A percentile compares a stretch with the other conserved stretches of the same genome.
Conservation (phyloP, 2,329 filamentous ascomycete genomes). For the Claviceps spartinae region DNA sequence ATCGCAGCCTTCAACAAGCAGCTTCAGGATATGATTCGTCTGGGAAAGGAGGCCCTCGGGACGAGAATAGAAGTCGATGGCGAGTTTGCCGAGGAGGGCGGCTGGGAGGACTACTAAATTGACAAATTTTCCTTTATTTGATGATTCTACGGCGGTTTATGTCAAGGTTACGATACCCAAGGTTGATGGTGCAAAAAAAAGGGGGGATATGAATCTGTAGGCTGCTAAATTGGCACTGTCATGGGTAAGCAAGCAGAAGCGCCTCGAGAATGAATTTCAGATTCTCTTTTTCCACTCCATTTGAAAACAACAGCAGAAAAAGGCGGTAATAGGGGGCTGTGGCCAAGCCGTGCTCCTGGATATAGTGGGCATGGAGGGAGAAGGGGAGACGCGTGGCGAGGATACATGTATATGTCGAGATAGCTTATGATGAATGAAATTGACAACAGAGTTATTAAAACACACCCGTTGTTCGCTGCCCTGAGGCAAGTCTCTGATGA, state of each 20-base stretch:
- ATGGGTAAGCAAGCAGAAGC: background rate
- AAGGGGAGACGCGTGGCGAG: background rate
- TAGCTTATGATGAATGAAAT: constrained; percentile 1
- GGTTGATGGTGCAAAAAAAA: background rate
- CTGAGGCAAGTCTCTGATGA: no score
- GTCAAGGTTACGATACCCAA: constrained; percentile 5
- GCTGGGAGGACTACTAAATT: constrained; percentile 15
- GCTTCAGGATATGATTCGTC: constrained; percentile 73
- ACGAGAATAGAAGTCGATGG: constrained; percentile 53
- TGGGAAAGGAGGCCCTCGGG: constrained; percentile 76
- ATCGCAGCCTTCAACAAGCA: constrained; percentile 69
- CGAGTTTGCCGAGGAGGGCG: constrained; percentile 35
- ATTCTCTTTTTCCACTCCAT: background rate
- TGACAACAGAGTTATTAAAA: background rate
- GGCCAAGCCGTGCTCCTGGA: background rate
- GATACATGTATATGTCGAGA: background rate
- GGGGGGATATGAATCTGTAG: background rate
- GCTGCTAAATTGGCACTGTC: background rate
- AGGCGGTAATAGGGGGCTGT: background rate
- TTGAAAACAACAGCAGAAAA: background rate
- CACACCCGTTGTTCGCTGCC: no score
- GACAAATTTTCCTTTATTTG: background rate
- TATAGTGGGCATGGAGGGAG: background rate
- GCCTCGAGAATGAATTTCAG: background rate
- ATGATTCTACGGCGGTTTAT: background rate